Conservation (phyloP, 345 rosid genomes). For the Moricandia arvensis region DNA sequence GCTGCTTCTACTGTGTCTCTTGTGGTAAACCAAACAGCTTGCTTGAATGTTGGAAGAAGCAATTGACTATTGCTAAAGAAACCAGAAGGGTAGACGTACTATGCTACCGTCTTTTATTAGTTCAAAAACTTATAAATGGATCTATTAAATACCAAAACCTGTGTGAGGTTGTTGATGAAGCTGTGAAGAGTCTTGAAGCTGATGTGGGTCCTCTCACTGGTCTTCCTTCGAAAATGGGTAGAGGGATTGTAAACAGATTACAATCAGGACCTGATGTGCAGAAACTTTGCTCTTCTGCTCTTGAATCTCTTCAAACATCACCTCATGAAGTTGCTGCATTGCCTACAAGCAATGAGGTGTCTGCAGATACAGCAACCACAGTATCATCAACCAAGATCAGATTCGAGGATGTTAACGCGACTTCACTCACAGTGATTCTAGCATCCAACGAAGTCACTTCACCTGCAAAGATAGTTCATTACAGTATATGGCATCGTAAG, state of each 20-base stretch:
- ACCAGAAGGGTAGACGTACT: constrained; percentile 82
- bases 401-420: constrained; percentile 64
- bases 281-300: constrained; percentile 63
- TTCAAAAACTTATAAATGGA: constrained; percentile 53
- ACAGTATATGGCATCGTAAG: constrained; percentile 81
- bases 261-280: constrained; percentile 74
- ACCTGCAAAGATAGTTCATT: constrained; percentile 42
- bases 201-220: constrained; percentile 69
- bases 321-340: constrained; percentile 10
- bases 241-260: constrained; percentile 80
- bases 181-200: constrained; percentile 49
- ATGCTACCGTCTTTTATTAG: constrained; percentile 65
- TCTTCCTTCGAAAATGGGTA: constrained; percentile 50
- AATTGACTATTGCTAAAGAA: constrained; percentile 62
- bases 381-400: constrained; percentile 47
- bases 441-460: constrained; percentile 39
- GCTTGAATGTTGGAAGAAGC: constrained; percentile 76
- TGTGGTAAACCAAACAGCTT: constrained; percentile 60
- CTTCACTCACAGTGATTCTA: constrained; percentile 65
- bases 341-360: not conserved
- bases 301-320: constrained; percentile 49
- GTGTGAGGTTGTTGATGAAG: constrained; percentile 51
- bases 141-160: constrained; percentile 44
- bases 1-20: constrained; percentile 64
- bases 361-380: constrained; percentile 38